A percentile compares a stretch with the other conserved stretches of the same genome.
Evolutionary conservation across 306 rosid species (phyloP).

Genomic region (Canavalia ensiformis): DNA sequence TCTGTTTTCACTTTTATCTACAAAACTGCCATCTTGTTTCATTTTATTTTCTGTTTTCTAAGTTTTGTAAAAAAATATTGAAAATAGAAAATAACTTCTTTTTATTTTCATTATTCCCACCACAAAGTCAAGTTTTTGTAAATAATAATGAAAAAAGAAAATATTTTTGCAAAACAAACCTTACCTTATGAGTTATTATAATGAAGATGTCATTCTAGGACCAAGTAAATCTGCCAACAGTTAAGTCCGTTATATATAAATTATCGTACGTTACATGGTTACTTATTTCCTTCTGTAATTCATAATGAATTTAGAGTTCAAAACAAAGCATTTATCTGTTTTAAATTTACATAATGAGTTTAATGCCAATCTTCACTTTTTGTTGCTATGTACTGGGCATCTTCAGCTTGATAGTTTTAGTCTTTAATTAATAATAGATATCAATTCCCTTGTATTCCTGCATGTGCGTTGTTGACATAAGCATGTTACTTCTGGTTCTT

Average conservation of each 20-base stretch:
- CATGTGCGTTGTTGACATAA: conserved; percentile 80
- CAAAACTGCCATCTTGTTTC: too few relatives aligned
- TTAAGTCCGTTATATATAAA: background rate
- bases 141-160: too few relatives aligned
- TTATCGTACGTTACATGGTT: background rate
- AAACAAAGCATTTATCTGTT: background rate
- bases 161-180: too few relatives aligned
- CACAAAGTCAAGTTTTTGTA: too few relatives aligned
- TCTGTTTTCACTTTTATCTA: too few relatives aligned
- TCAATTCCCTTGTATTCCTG: conserved; percentile 47
- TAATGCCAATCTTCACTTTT: background rate
- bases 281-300: background rate
- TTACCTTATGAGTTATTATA: background rate
- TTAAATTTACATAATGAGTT: background rate
- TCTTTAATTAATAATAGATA: conserved; percentile 38
- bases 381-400: conserved; percentile 5
- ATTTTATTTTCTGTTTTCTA: too few relatives aligned
- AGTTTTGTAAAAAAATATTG: too few relatives aligned
- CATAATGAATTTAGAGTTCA: conserved; percentile 17
- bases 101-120: too few relatives aligned
- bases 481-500: conserved; percentile 71
- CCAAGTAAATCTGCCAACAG: conserved; percentile 6
- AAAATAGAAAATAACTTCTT: too few relatives aligned
- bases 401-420: conserved; percentile 24
- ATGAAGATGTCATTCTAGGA: background rate